A percentile compares a stretch with the other conserved stretches of the same genome.
Conservation (phyloP, 2,329 filamentous ascomycete species). For the Pyricularia pennisetigena region DNA sequence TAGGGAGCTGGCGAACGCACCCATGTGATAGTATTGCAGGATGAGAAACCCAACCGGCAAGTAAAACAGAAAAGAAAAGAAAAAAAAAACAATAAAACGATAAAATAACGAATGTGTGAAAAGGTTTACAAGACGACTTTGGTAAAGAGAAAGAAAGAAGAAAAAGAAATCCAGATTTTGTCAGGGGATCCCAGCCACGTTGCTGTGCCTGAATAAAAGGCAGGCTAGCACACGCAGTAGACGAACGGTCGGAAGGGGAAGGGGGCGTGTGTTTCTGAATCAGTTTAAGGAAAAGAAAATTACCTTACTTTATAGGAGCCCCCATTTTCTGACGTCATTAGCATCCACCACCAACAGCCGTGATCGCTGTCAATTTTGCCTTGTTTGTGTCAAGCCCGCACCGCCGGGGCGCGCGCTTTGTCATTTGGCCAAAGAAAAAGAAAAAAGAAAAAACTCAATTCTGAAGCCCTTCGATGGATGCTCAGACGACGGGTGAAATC, state of each 20-base stretch:
- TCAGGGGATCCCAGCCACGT: neutral
- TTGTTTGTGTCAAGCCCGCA: neutral
- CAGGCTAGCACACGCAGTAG: neutral
- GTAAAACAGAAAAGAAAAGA: neutral
- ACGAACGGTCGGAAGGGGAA: neutral
- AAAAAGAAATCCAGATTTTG: neutral
- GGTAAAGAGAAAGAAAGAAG: neutral
- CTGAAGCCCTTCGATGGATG: neutral
- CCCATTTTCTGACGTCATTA: neutral
- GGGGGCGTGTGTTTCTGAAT: neutral
- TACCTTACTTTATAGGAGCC: neutral
- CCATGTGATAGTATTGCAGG: neutral
- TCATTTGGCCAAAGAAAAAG: neutral
- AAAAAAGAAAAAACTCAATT: neutral
- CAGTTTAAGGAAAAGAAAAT: neutral
- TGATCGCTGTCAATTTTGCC: neutral
- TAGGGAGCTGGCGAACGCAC: neutral
- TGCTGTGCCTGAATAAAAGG: neutral
- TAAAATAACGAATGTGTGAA: neutral
- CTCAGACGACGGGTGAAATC: neutral
- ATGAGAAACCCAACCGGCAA: neutral
- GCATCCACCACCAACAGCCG: neutral
- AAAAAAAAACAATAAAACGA: neutral
- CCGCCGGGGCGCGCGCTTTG: neutral
- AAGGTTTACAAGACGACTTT: neutral